Evolutionary conservation across 2,329 filamentous ascomycete genomes (phyloP).

Genomic region (Endoconidiophora laricicola): DNA sequence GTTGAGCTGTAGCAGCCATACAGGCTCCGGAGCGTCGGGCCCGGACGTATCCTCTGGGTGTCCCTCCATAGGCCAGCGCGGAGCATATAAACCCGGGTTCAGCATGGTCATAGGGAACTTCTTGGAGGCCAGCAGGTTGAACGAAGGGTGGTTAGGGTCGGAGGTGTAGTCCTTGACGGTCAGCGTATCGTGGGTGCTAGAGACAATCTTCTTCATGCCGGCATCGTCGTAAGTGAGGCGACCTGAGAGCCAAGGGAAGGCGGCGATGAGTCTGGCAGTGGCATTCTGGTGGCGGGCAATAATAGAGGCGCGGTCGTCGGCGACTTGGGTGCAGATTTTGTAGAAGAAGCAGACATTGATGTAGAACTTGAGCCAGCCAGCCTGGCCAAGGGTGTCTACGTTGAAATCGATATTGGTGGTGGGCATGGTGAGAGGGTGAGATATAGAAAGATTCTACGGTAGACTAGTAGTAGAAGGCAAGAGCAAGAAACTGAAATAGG

Average conservation of each 20-base stretch:
- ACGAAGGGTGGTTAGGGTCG: not conserved
- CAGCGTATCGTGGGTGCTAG: not conserved
- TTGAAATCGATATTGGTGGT: not conserved
- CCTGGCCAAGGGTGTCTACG: conserved; percentile 2
- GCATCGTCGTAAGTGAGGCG: not conserved
- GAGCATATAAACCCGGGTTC: not conserved
- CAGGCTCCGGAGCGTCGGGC: not conserved
- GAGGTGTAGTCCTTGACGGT: not conserved
- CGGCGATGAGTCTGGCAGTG: not conserved
- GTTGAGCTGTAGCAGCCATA: not conserved
- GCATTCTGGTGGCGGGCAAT: not conserved
- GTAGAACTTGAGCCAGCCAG: not conserved
- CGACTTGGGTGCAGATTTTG: not conserved
- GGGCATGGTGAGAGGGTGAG: too few species aligned
- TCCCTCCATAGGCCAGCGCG: not conserved
- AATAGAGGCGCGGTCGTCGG: not conserved
- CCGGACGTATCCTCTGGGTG: not conserved
- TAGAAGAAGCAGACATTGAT: not conserved
- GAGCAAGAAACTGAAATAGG: too few species aligned
- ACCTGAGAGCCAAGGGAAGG: conserved; percentile 3
- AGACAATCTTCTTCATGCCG: not conserved
- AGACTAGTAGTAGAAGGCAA: too few species aligned
- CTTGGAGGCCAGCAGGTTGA: not conserved
- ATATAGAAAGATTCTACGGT: too few species aligned
- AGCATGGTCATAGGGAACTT: conserved; percentile 1